Base-by-base conservation (phyloP, 371 early-diverging fungal genomes). In the Mucor mucedo region DNA sequence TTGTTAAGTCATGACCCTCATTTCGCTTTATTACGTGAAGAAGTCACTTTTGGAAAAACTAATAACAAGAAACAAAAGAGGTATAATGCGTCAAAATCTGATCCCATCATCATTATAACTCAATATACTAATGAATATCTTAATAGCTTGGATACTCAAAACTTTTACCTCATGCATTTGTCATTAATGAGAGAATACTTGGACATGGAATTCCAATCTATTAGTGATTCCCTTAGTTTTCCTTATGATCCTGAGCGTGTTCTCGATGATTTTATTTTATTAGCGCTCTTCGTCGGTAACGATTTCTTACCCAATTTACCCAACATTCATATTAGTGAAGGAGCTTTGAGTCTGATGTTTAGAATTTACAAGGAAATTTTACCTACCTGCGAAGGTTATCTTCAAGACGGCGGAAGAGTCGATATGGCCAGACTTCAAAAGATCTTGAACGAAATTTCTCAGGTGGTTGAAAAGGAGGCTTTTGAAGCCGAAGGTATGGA, bases 221-320 rank as follows among this genome's bases (percentile, higher is more conserved):
- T 91, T 13, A 67, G 76, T 42, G 77, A 72, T 2, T 59, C 62
- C 2, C 64, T 92, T 39, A 69, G 83, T 1, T 86, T 95, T 59
- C 55, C 77, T 0, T 95, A 92, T 71, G 90, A 97, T 66, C 76
- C 97, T 32, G 96, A 98, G 71, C 86, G 93, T n/a, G 85, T 98
- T 52, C 89, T 99, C 39, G 97, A 98, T 70, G 99, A 99, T 72
- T 99, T 95, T 65, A 90, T 99, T 49, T 80, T 99, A 54, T 68
- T 99, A 67, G 90, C 89, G 39, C 91, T 98, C 69, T 93, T 99
- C 69, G 90, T 98, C 38, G 99, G 99, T 57, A 99, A 99, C 76
- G 99, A 99, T 80, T 99, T 99, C 76, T 71, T 99, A 68, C 99
- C 99, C 39, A 90, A 94, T 72, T 71, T 98, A 49, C 99, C 98